Percentiles rank a stretch among this genome's conserved stretches.
Conservation (phyloP, 208 protist genomes). For the Giardia duodenalis region DNA sequence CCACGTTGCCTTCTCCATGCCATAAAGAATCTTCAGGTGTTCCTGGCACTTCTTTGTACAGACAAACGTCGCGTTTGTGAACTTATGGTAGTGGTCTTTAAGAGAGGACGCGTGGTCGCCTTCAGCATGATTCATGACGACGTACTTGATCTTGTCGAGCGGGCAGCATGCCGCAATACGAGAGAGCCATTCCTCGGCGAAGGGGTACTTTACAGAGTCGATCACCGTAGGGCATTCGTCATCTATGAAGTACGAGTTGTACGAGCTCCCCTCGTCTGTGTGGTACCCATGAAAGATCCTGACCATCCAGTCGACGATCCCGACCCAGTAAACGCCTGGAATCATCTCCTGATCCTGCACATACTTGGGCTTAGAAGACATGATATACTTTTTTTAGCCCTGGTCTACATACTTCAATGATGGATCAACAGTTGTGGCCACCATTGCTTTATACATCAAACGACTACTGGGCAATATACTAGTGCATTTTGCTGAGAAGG, state of each 20-base stretch:
- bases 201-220: not conserved
- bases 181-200: not conserved
- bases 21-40: slow-evolving; percentile 9
- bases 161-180: not conserved
- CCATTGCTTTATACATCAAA: too few relatives aligned
- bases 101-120: not conserved
- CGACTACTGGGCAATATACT: too few relatives aligned
- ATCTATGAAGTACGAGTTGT: slow-evolving; percentile 14
- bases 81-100: not conserved
- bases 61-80: not conserved
- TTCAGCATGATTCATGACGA: slow-evolving; percentile 24
- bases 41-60: not conserved
- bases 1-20: not conserved
- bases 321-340: slow-evolving; percentile 16
- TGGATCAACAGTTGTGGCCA: too few relatives aligned
- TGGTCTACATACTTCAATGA: too few relatives aligned
- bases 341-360: not conserved
- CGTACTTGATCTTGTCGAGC: slow-evolving; percentile 15
- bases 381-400: too few relatives aligned
- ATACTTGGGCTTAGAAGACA: too few relatives aligned
- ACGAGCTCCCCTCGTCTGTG: not conserved
- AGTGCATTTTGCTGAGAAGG: too few relatives aligned
- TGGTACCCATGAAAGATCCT: slow-evolving; percentile 15
- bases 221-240: slow-evolving; percentile 19
- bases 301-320: slow-evolving; percentile 8